Base-by-base conservation (phyloP, 2,329 filamentous ascomycete species). In the Colletotrichum graminicola region DNA sequence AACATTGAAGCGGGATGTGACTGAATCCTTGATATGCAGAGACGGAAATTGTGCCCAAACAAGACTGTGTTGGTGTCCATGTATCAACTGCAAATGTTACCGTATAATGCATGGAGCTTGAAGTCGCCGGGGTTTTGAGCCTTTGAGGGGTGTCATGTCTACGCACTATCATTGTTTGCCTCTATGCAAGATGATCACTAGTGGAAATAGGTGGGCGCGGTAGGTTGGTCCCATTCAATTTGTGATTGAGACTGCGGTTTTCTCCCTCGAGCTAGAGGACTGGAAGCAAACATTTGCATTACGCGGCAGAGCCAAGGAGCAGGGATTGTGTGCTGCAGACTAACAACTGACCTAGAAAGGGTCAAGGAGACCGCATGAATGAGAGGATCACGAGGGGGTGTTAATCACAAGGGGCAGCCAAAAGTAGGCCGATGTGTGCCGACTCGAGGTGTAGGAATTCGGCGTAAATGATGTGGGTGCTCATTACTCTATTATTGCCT, bases 211-310 rank as follows among this genome's bases (percentile, higher is more conserved):
- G 5, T 10, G 5, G 0, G 34, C n/a, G 8, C 5, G 14, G 3
- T 26, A 16, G 34, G n/a, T 3, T 39, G 39, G 3, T 34, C 5
- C 21, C 5, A 51, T 29, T 21, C 39, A 59, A n/a, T 5, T 45
- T 8, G 23, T 34, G 26, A 14, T 62, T 8, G 32, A 14, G 14
- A 39, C n/a, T 16, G 8, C 5, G 45, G 45, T 6, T 5, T 6
- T 3, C 2, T 26, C 36, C n/a, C 18, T 51, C 45, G 16, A 62
- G 32, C 21, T 2, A 11, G 12, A n/a, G 41, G 32, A 43, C 6
- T 8, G 14, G 45, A 29, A 29, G 60, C 60, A 62, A 62, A 52
- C 60, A 62, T 39, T 51, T 23, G 23, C 18, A 14, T 39, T 7
- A 47, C 16, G 45, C 32, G n/a, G n/a, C 45, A 51, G 32, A 52